phyloP scores from a whole-genome alignment of 495 filamentous ascomycete genomes.

The Daldinia decipiens region DNA sequence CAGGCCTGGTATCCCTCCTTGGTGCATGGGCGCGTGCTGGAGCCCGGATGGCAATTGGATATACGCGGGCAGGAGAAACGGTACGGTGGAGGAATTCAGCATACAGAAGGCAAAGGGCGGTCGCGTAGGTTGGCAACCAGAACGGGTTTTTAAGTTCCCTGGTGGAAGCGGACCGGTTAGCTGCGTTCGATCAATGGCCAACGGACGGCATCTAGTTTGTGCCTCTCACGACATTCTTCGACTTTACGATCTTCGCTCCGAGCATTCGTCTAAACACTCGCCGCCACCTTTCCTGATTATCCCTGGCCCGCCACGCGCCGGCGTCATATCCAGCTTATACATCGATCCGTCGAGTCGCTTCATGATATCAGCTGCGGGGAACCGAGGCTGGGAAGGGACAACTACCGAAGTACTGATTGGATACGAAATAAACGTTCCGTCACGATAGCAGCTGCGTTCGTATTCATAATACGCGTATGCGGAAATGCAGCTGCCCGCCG shows the following conservation, averaged over 20 bases:
- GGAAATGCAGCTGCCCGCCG: background rate
- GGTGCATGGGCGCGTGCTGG: constrained; percentile 99
- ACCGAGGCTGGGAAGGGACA: constrained; percentile 94
- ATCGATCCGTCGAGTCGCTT: constrained; percentile 88
- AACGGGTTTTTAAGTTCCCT: constrained; percentile 90
- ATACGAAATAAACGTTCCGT: constrained; percentile 77
- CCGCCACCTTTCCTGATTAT: constrained; percentile 93
- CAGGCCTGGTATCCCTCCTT: constrained; percentile 79
- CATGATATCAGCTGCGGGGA: constrained; percentile 90
- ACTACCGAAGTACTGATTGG: constrained; percentile 91
- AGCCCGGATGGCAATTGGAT: constrained; percentile 94
- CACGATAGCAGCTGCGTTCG: background rate
- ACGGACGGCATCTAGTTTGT: constrained; percentile 92
- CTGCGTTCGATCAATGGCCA: constrained; percentile 88
- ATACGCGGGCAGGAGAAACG: constrained; percentile 91
- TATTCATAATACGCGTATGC: background rate
- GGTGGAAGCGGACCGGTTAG: constrained; percentile 88
- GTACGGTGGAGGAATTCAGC: constrained; percentile 93
- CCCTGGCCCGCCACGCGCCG: constrained; percentile 87
- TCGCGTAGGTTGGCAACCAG: constrained; percentile 63
- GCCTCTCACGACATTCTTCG: constrained; percentile 94
- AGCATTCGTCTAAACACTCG: constrained; percentile 70
- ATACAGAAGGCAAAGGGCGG: constrained; percentile 78
- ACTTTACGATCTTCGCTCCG: constrained; percentile 86
- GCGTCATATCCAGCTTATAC: constrained; percentile 84